These are phyloP conservation scores for Aspergillus japonicus DNA, from an alignment of 2,329 filamentous ascomycete species.

Conservation along the genomic window DNA sequence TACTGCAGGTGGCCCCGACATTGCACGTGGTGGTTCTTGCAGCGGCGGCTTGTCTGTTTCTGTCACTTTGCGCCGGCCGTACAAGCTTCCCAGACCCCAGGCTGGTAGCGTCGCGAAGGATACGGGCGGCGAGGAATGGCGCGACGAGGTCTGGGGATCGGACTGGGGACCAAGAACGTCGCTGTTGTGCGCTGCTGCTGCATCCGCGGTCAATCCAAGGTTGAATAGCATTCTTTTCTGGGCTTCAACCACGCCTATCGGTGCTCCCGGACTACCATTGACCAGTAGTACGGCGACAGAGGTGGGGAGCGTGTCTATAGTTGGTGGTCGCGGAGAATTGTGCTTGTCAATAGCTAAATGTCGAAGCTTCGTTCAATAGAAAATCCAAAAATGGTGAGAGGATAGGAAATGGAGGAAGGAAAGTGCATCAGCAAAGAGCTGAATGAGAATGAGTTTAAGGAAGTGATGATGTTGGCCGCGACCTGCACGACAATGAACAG, in stretches of 20 bases:
- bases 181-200: constrained; percentile 43
- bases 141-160: constrained; percentile 22
- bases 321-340: not conserved
- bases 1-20: constrained; percentile 24
- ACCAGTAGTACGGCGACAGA: not conserved
- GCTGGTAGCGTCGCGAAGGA: constrained; percentile 27
- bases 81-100: constrained; percentile 24
- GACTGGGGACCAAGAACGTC: constrained; percentile 29
- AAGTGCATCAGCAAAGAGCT: not conserved
- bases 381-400: too few species aligned
- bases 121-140: constrained; percentile 22
- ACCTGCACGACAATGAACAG: constrained; percentile 8
- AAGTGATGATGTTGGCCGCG: constrained; percentile 6
- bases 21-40: constrained; percentile 19
- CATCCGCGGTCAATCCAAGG: constrained; percentile 45
- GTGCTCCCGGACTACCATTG: constrained; percentile 17
- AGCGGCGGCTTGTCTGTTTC: constrained; percentile 17
- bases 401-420: not conserved
- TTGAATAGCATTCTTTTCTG: constrained; percentile 41
- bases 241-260: constrained; percentile 13
- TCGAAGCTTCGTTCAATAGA: not conserved
- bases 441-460: not conserved
- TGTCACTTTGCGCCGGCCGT: constrained; percentile 18
- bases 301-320: not conserved
- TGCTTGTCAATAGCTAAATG: not conserved